Evolutionary conservation across 192 early-diverging fungal genomes (phyloP), one percentile per base, ranked within the genome.

Genomic region (Jimgerdemannia lactiflua): DNA sequence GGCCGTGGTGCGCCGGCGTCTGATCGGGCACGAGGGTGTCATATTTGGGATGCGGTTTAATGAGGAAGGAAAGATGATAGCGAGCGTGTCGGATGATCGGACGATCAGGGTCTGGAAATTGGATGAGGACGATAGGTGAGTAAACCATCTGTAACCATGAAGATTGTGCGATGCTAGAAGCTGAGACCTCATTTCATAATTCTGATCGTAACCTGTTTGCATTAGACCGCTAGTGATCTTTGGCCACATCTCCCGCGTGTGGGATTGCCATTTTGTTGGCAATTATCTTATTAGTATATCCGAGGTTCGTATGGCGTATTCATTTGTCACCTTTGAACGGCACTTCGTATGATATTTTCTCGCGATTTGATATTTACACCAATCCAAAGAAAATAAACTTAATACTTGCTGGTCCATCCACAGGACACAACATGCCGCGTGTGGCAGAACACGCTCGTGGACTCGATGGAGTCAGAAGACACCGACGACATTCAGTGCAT

Each of bases 11-110:
- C 70, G 43, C 41, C 85, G 84, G 43, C 81, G 82, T 42, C 70
- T 92, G 20, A 66, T 86, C 9, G 91, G 85, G n/a, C 86, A 90
- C 19, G 89, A 91, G 43, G 95, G 95, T 19, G 93, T 94, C 20
- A 84, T 97, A 3, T 95, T 95, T 82, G 86, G 90, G 42, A 84
- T 95, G 17, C 74, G 87, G 40, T 93, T 94, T 72, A 93, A 86
- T 71, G 65, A 77, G 14, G 87, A 91, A 72, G 92, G 90, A 9
- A 78, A 59, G 6, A 72, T 74, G 8, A 39, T 95, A 3, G 85
- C 87, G 10, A 92, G 92, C 7, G 93, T 93, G 4, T 94, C 93
- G 2, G 95, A 97, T 67, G 95, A 97, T 80, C 88, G 95, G 14
- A 92, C 94, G 0, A 84, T 95, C 65, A 88, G 93, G 9, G 64